phyloP scores from a whole-genome alignment of 495 filamentous ascomycete genomes.

The Talaromyces trachyspermus region DNA sequence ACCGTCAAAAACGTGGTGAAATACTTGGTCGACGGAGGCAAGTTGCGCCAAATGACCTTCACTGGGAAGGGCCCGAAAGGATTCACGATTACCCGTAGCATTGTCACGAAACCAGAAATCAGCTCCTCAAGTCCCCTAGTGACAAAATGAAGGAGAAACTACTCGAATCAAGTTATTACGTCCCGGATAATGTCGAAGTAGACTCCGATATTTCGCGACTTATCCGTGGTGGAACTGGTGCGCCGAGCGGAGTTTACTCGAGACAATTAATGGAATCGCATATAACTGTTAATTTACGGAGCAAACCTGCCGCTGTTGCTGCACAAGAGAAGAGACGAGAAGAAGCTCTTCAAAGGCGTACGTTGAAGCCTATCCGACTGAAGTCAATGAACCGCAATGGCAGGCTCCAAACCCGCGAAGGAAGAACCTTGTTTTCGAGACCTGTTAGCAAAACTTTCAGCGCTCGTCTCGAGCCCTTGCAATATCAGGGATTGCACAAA shows the following conservation, averaged over 20 bases:
- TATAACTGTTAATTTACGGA: conserved; percentile 30
- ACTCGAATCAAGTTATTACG: conserved; percentile 28
- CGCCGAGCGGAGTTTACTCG: conserved; percentile 9
- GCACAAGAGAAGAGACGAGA: conserved; percentile 24
- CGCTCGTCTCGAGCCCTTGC: neutral
- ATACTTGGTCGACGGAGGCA: conserved; percentile 49
- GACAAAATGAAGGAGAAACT: conserved; percentile 46
- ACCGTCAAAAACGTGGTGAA: conserved; percentile 53
- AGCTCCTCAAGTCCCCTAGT: conserved; percentile 42
- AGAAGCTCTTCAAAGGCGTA: conserved; percentile 18
- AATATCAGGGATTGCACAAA: no score
- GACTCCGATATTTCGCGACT: conserved; percentile 22
- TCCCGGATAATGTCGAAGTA: conserved; percentile 28
- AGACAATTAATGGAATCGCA: conserved; percentile 16
- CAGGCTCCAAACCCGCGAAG: conserved; percentile 3
- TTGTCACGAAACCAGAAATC: conserved; percentile 44
- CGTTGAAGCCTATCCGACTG: conserved; percentile 26
- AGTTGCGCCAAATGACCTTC: conserved; percentile 55
- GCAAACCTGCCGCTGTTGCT: conserved; percentile 28
- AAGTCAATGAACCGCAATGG: conserved; percentile 21
- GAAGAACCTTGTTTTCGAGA: conserved; percentile 21
- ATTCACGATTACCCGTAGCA: conserved; percentile 45
- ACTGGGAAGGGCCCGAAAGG: conserved; percentile 49
- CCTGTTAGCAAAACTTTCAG: conserved; percentile 4
- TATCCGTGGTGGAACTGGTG: conserved; percentile 6